Percentiles rank a stretch among this genome's conserved stretches.
Evolutionary conservation across 1,284 basidiomycete genomes (phyloP).

Genomic region (Marasmius fiardii): DNA sequence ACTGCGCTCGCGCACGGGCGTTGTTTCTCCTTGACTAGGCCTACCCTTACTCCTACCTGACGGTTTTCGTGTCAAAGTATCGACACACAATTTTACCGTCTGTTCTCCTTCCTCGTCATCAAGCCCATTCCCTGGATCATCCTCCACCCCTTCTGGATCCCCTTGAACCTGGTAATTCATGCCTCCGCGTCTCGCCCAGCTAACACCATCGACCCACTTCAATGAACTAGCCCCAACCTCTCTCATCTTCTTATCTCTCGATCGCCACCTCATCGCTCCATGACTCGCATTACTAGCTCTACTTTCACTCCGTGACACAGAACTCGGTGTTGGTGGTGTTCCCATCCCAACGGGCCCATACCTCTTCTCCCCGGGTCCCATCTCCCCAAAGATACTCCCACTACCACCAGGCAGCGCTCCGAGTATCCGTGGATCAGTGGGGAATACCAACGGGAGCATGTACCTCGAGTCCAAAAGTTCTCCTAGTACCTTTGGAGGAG

Average conservation of each 20-base stretch:
- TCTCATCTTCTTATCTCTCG: conserved; percentile 54
- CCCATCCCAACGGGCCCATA: neutral
- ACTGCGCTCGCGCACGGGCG: conserved; percentile 24
- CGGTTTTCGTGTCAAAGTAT: conserved; percentile 59
- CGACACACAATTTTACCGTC: conserved; percentile 24
- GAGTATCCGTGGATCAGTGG: conserved; percentile 74
- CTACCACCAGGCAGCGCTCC: conserved; percentile 61
- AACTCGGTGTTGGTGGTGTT: conserved; percentile 26
- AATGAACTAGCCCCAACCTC: conserved; percentile 56
- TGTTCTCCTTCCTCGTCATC: conserved; percentile 10
- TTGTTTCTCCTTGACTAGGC: conserved; percentile 42
- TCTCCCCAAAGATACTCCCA: conserved; percentile 33
- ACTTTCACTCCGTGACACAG: conserved; percentile 32
- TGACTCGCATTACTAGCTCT: conserved; percentile 32
- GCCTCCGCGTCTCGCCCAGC: conserved; percentile 44
- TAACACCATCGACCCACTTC: conserved; percentile 65
- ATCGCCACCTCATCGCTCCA: conserved; percentile 54
- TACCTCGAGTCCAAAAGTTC: conserved; percentile 88
- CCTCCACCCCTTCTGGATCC: conserved; percentile 35
- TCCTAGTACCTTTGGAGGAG: conserved; percentile 77
- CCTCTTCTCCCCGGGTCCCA: conserved; percentile 17
- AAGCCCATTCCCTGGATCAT: conserved; percentile 5
- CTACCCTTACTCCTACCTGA: conserved; percentile 56
- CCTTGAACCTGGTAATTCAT: conserved; percentile 35
- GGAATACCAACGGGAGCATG: conserved; percentile 89